phyloP scores from a whole-genome alignment of 805 yeast species.

The Candida schatavii region DNA sequence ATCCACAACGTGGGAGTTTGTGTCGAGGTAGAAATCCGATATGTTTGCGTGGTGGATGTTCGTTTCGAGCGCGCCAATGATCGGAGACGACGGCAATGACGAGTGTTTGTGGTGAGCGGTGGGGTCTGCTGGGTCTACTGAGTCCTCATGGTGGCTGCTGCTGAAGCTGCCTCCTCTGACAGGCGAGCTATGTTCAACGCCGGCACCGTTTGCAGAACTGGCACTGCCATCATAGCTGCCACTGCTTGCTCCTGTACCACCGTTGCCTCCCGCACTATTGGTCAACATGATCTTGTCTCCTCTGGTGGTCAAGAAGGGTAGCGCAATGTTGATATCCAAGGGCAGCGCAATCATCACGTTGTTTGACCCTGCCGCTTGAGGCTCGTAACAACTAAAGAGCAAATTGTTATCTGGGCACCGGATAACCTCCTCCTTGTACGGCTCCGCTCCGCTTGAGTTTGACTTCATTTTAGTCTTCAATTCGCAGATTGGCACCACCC shows the following conservation, averaged over 20 bases:
- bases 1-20: not conserved
- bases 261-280: conserved; percentile 12
- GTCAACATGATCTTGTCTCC: conserved; percentile 28
- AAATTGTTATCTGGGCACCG: conserved; percentile 60
- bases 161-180: too few species aligned
- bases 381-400: conserved; percentile 52
- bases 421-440: conserved; percentile 59
- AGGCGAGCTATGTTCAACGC: not conserved
- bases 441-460: conserved; percentile 36
- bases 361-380: conserved; percentile 11
- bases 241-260: not conserved
- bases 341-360: conserved; percentile 40
- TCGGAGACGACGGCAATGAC: conserved; percentile 27
- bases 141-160: not conserved
- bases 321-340: conserved; percentile 40
- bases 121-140: not conserved
- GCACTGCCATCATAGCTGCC: not conserved
- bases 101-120: not conserved
- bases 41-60: conserved; percentile 26
- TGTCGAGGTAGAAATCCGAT: conserved; percentile 2
- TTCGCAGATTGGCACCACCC: conserved; percentile 59
- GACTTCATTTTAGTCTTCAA: conserved; percentile 50
- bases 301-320: conserved; percentile 41
- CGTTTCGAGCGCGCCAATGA: conserved; percentile 40
- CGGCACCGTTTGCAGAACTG: not conserved